Base-by-base conservation (phyloP, 371 early-diverging fungal species). In the Conidiobolus incongruus region DNA sequence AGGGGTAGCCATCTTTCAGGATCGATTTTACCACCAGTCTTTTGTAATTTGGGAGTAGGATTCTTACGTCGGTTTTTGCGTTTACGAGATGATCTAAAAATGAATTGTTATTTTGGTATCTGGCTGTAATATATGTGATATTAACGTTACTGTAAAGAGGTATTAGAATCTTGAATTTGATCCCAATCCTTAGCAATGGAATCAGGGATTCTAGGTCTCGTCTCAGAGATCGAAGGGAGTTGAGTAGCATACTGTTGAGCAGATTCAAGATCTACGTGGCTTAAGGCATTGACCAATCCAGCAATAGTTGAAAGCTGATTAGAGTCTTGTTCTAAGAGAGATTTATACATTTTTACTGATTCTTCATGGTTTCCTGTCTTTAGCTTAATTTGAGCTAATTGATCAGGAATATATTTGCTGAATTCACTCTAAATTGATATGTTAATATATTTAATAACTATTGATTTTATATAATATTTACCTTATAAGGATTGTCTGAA, bases 1-100 rank as follows among this genome's bases (percentile, higher is more conserved):
- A 44, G 19, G 2, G 35, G 44, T 34, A 44, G n/a, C 44, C 44
- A 44, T 10, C 44, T 10, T 44, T 44, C 23, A 15, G 26, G n/a
- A 35, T 44, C 44, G 13, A 35, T 11, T 22, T 44, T 44, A 21
- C 2, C 29, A 34, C 35, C 35, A 36, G 26, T 26, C 4, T 40
- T 40, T 2, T 17, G 16, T 12, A 21, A 33, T 24, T 44, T 44
- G 24, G 44, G 19, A 10, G 35, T 22, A 23, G 31, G 31, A 15
- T 44, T 44, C 21, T 35, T 19, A 12, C 33, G 44, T 6, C 35
- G n/a, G 11, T 22, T 35, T 13, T 32, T 35, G 7, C 35, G 23
- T 15, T 21, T 38, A 7, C 8, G 3, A 26, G 26, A 26, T 26
- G 26, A 26, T 26, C 26, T 26, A 26, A 26, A 26, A 26, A 4